These are phyloP conservation scores for Solanum paucissectum DNA, from an alignment of 257 asterid genomes.

Conservation along the genomic window DNA sequence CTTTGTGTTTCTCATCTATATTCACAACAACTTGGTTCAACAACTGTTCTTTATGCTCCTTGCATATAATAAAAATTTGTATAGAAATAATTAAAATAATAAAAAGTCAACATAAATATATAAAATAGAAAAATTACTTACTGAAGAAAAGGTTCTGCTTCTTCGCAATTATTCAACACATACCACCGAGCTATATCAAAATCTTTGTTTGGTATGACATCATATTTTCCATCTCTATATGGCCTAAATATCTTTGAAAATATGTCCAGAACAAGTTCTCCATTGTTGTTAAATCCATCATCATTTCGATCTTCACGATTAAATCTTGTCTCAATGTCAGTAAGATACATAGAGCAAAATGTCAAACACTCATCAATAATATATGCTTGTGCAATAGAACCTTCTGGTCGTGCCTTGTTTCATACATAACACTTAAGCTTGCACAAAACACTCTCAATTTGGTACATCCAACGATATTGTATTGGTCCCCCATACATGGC, in stretches of 20 bases:
- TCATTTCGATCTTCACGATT: neutral
- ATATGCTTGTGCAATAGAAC: neutral
- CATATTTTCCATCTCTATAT: too few relatives aligned
- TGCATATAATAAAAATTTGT: neutral
- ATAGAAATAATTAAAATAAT: neutral
- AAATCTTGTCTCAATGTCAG: neutral
- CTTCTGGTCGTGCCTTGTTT: neutral
- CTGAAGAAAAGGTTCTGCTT: neutral
- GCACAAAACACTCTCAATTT: neutral
- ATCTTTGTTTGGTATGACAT: neutral
- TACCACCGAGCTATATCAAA: neutral
- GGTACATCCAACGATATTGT: constrained; percentile 5
- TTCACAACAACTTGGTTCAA: neutral
- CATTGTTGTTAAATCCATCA: neutral
- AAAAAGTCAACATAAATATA: neutral
- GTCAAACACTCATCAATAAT: neutral
- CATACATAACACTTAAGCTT: neutral
- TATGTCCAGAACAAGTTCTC: neutral
- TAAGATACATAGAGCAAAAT: neutral
- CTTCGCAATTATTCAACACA: neutral
- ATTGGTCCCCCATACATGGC: neutral
- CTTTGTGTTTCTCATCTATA: neutral
- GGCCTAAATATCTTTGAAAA: neutral
- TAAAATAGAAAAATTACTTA: neutral
- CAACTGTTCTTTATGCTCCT: neutral